A percentile compares a stretch with the other conserved stretches of the same genome.
phyloP scores from a whole-genome alignment of 306 rosid genomes.

The Cucumis hystrix region DNA sequence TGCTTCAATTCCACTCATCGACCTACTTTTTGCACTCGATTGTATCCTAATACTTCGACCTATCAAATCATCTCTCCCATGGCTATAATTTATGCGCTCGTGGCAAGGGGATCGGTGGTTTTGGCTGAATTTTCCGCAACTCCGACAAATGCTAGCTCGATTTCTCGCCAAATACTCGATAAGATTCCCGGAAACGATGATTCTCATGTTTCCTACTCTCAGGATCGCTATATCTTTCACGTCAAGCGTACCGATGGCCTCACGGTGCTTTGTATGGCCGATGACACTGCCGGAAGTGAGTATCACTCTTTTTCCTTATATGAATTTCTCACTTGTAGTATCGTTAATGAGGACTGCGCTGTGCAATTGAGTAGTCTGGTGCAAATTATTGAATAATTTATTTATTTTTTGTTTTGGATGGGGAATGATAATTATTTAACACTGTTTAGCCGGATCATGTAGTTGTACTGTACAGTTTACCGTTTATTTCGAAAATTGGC shows the following conservation, averaged over 20 bases:
- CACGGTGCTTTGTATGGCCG: constrained; percentile 98
- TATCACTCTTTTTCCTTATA: neutral
- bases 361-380: neutral
- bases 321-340: neutral
- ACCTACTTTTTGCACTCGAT: neutral
- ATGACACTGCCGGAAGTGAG: constrained; percentile 77
- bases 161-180: constrained; percentile 76
- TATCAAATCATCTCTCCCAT: constrained; percentile 12
- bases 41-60: neutral
- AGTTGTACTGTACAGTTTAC: neutral
- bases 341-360: neutral
- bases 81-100: constrained; percentile 81
- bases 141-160: constrained; percentile 69
- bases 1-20: neutral
- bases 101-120: constrained; percentile 85
- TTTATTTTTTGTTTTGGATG: neutral
- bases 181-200: constrained; percentile 70
- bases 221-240: constrained; percentile 85
- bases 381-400: neutral
- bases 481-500: neutral
- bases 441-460: neutral
- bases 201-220: constrained; percentile 78
- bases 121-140: constrained; percentile 72
- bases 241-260: constrained; percentile 96
- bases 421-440: neutral